Evolutionary conservation across 2,329 filamentous ascomycete genomes (phyloP).

Genomic region (Coniochaeta sp.): DNA sequence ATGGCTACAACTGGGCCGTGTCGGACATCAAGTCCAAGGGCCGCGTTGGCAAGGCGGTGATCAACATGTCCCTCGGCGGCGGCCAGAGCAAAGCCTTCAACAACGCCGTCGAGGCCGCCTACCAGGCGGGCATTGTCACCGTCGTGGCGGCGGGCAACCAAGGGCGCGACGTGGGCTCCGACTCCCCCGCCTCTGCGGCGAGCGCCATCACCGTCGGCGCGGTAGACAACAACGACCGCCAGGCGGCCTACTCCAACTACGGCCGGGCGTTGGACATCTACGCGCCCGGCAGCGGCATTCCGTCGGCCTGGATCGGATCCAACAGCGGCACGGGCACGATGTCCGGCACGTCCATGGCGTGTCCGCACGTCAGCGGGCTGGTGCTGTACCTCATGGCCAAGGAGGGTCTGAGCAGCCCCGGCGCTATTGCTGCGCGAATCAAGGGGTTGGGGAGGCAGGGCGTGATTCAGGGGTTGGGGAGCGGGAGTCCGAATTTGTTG

Average conservation of each 20-base stretch:
- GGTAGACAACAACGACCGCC: slow-evolving; percentile 21
- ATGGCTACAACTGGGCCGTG: slow-evolving; percentile 16
- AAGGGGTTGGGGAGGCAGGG: slow-evolving; percentile 8
- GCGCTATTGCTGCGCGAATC: slow-evolving; percentile 5
- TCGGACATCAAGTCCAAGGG: slow-evolving; percentile 13
- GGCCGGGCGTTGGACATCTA: slow-evolving; percentile 36
- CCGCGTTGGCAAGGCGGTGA: neutral
- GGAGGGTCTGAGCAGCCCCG: neutral
- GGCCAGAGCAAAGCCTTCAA: slow-evolving; percentile 23
- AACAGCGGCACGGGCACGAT: slow-evolving; percentile 28
- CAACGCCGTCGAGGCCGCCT: slow-evolving; percentile 26
- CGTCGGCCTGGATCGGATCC: slow-evolving; percentile 34
- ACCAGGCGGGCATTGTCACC: slow-evolving; percentile 26
- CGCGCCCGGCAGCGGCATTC: slow-evolving; percentile 33
- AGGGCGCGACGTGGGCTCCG: neutral
- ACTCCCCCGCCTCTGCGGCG: slow-evolving; percentile 27
- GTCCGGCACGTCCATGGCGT: slow-evolving; percentile 56
- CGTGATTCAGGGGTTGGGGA: slow-evolving; percentile 7
- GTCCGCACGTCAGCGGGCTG: slow-evolving; percentile 53
- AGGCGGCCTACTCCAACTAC: slow-evolving; percentile 37
- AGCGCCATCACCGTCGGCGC: slow-evolving; percentile 36
- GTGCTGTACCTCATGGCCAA: slow-evolving; percentile 42
- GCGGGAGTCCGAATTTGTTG: slow-evolving; percentile 14
- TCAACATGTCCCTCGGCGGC: slow-evolving; percentile 6
- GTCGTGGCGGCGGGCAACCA: slow-evolving; percentile 34